phyloP scores from a whole-genome alignment of 2,329 filamentous ascomycete species.

The Trichoderma polysporum region DNA sequence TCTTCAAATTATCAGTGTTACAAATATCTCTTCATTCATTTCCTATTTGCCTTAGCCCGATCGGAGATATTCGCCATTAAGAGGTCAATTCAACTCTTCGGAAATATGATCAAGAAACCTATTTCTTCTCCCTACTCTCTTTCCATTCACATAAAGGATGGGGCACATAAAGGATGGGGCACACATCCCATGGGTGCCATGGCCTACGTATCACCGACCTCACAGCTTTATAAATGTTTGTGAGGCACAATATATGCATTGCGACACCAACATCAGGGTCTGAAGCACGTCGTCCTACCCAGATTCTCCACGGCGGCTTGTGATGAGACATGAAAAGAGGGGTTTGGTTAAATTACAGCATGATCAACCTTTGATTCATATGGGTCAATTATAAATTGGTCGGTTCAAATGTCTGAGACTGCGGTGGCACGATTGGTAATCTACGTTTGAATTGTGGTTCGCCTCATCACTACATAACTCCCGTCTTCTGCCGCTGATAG shows the following conservation, averaged over 20 bases:
- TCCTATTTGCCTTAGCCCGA: background rate
- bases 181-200: too few relatives aligned
- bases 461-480: background rate
- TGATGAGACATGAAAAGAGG: background rate
- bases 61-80: background rate
- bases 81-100: background rate
- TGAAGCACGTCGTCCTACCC: background rate
- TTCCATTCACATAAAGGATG: too few relatives aligned
- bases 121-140: background rate
- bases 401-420: background rate
- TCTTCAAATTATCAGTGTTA: too few relatives aligned
- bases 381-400: background rate
- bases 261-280: background rate
- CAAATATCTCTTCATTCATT: background rate
- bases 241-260: too few relatives aligned
- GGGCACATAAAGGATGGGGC: too few relatives aligned
- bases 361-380: background rate
- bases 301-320: background rate
- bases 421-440: background rate
- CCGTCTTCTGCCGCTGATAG: background rate
- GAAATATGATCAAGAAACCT: background rate
- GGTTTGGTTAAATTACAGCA: background rate
- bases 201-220: background rate
- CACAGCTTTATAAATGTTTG: background rate
- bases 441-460: background rate